Conservation (phyloP, 805 yeast species). For the Hanseniaspora meyeri region DNA sequence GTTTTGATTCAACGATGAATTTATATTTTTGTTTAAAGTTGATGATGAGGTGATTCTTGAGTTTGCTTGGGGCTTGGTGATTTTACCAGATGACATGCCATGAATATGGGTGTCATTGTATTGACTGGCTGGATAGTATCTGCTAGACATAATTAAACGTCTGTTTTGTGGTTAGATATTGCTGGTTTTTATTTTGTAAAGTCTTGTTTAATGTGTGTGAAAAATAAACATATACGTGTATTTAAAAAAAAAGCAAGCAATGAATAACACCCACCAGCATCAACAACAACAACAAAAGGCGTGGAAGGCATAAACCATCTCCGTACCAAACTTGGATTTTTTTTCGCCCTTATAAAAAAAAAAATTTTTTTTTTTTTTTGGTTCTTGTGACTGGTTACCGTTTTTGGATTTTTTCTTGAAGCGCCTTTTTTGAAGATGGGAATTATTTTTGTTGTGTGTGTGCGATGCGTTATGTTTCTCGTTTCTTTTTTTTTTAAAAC, state of each 20-base stretch:
- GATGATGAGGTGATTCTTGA: neutral
- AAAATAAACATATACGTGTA: too few species aligned
- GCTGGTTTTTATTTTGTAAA: neutral
- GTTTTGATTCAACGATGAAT: neutral
- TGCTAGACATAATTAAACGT: neutral
- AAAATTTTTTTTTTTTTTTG: neutral
- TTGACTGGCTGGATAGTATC: neutral
- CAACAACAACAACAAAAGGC: too few species aligned
- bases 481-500: neutral
- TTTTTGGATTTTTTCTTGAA: neutral
- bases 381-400: neutral
- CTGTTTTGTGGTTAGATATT: neutral
- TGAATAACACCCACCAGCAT: too few species aligned
- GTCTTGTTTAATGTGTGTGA: too few species aligned
- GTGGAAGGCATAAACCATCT: too few species aligned
- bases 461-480: neutral
- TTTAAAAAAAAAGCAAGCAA: too few species aligned
- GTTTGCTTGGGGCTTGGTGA: neutral
- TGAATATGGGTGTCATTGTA: neutral
- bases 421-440: neutral
- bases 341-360: neutral
- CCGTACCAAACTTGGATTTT: too few species aligned
- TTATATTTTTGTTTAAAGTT: neutral
- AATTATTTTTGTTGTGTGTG: too few species aligned
- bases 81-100: neutral